These are phyloP conservation scores for Magnusiomyces starmeri DNA, from an alignment of 1,139 yeast species.

Conservation along the genomic window DNA sequence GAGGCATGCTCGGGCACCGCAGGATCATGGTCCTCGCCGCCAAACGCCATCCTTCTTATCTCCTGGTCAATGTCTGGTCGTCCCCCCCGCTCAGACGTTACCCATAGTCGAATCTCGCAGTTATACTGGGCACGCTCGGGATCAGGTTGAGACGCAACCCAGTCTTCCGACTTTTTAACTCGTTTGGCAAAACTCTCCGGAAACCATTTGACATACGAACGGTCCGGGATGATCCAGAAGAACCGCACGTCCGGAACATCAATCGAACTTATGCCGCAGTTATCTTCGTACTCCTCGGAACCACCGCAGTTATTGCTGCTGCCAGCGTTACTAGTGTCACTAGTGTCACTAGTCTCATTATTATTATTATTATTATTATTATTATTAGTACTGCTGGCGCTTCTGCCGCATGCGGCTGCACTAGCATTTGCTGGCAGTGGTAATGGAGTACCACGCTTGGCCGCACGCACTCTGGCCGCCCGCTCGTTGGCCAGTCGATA, in stretches of 20 bases:
- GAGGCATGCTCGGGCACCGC: background rate
- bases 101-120: constrained; percentile 19
- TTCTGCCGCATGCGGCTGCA: too few species aligned
- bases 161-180: background rate
- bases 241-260: constrained; percentile 17
- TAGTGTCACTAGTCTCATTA: background rate
- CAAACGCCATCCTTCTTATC: constrained; percentile 13
- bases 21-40: background rate
- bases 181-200: constrained; percentile 12
- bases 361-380: background rate
- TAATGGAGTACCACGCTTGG: background rate
- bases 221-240: constrained; percentile 27
- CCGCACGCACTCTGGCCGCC: background rate
- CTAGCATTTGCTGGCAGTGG: constrained; percentile 1
- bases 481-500: constrained; percentile 15
- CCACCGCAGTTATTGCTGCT: too few species aligned
- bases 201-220: constrained; percentile 21
- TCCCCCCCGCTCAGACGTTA: constrained; percentile 21
- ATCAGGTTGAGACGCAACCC: background rate
- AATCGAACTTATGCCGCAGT: background rate
- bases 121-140: constrained; percentile 1
- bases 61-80: constrained; percentile 21
- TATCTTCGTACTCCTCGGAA: too few species aligned
- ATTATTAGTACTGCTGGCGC: too few species aligned
- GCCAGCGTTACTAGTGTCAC: background rate